phyloP scores from a whole-genome alignment of 108 stramenopile genomes.

The Nannochloropsis granulata region DNA sequence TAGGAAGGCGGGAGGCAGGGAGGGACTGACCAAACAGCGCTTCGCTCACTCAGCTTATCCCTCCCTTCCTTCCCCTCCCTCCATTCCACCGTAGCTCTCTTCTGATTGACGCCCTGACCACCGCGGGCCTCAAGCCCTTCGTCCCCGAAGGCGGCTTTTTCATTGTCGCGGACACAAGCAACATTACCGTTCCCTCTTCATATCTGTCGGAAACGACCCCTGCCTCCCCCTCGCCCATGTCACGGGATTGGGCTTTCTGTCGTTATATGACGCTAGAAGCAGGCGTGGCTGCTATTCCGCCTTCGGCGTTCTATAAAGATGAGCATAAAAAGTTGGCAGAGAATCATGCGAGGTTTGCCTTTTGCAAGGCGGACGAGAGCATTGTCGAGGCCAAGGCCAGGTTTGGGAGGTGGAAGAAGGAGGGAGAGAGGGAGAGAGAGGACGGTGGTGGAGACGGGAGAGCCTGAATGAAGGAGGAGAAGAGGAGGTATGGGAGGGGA shows the following conservation, averaged over 20 bases:
- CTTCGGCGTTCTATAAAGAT: constrained; percentile 57
- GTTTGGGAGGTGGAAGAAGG: not conserved
- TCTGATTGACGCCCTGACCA: constrained; percentile 30
- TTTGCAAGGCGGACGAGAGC: constrained; percentile 72
- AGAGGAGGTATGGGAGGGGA: not conserved
- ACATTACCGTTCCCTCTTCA: not conserved
- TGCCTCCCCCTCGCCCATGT: not conserved
- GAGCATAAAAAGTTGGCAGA: constrained; percentile 42
- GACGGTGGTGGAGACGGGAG: not conserved
- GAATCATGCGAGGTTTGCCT: constrained; percentile 57
- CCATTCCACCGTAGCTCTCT: not conserved
- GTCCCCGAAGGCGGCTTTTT: constrained; percentile 69
- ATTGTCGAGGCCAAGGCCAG: not conserved
- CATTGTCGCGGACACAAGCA: constrained; percentile 59
- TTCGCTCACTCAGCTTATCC: not conserved
- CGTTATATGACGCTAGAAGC: constrained; percentile 67
- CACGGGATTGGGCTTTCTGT: constrained; percentile 47
- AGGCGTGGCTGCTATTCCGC: constrained; percentile 74
- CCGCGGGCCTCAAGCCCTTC: constrained; percentile 48
- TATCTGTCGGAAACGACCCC: not conserved
- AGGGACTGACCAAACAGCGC: not conserved
- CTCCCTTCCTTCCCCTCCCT: not conserved
- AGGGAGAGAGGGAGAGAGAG: not conserved
- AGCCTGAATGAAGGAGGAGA: not conserved
- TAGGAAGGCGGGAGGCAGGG: not conserved